Conservation (phyloP, 305 asterid genomes). For the Fraxinus ornus region DNA sequence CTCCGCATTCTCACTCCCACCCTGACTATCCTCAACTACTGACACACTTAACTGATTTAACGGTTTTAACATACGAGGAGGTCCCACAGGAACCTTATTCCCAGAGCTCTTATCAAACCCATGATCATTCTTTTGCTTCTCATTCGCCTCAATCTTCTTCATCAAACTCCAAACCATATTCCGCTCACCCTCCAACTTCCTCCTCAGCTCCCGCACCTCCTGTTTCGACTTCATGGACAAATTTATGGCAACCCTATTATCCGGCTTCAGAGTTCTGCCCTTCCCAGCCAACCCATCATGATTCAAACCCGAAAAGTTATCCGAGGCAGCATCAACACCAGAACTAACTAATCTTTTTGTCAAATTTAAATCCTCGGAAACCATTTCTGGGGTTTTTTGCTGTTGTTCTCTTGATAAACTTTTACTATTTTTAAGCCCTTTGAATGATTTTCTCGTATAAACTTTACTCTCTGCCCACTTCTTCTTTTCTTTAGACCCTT, state of each 20-base stretch:
- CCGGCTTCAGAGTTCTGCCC: conserved; percentile 49
- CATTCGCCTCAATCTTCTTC: conserved; percentile 60
- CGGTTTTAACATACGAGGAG: conserved; percentile 45
- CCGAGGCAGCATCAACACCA: conserved; percentile 43
- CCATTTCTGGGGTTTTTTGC: conserved; percentile 35
- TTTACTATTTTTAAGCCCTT: conserved; percentile 39
- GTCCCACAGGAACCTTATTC: conserved; percentile 33
- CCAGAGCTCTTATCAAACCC: conserved; percentile 32
- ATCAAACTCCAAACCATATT: conserved; percentile 59
- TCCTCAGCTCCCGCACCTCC: conserved; percentile 64
- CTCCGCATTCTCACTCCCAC: conserved; percentile 41
- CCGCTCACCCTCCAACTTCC: conserved; percentile 72
- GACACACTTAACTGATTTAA: conserved; percentile 53
- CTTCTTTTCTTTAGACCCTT: conserved; percentile 43
- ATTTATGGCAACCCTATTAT: conserved; percentile 52
- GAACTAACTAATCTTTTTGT: conserved; percentile 31
- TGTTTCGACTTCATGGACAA: conserved; percentile 61
- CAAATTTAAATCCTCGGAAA: conserved; percentile 42
- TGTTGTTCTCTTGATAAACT: conserved; percentile 35
- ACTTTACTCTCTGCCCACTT: conserved; percentile 53
- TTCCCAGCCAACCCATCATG: conserved; percentile 38
- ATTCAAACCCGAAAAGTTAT: conserved; percentile 44
- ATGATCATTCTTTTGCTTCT: conserved; percentile 37
- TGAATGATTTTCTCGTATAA: conserved; percentile 49
- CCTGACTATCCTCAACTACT: conserved; percentile 48